These are phyloP conservation scores for Arabidopsis arenosa DNA, from an alignment of 345 rosid species.

Conservation along the genomic window DNA sequence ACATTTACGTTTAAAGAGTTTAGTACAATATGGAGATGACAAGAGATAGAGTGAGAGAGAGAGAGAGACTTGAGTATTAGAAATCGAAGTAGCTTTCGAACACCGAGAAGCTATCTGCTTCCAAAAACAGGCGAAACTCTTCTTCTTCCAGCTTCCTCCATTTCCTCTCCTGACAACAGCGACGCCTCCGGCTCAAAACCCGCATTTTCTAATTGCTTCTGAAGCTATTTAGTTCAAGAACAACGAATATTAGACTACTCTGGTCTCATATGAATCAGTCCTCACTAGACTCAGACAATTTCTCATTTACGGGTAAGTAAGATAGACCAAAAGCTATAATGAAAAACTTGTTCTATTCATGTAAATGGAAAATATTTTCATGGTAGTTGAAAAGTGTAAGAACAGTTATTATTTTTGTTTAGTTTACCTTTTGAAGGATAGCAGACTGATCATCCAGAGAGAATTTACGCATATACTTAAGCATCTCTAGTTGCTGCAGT, in stretches of 20 bases:
- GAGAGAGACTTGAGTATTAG: neutral
- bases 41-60: constrained; percentile 15
- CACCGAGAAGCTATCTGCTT: constrained; percentile 35
- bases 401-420: neutral
- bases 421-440: constrained; percentile 64
- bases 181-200: constrained; percentile 63
- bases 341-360: neutral
- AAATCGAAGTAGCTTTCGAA: neutral
- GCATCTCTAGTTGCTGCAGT: constrained; percentile 87
- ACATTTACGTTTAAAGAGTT: neutral
- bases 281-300: neutral
- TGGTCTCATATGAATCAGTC: neutral
- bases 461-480: constrained; percentile 70
- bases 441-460: constrained; percentile 74
- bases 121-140: constrained; percentile 68
- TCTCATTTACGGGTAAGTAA: neutral
- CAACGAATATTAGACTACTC: neutral
- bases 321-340: neutral
- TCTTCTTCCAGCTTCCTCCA: constrained; percentile 66
- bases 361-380: neutral
- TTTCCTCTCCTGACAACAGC: constrained; percentile 61
- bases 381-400: neutral
- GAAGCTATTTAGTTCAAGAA: constrained; percentile 55
- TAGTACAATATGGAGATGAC: neutral
- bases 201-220: constrained; percentile 59